Percentiles rank a stretch among this genome's conserved stretches.
Evolutionary conservation across 2,329 filamentous ascomycete genomes (phyloP).

Genomic region (Clarireedia homoeocarpa): DNA sequence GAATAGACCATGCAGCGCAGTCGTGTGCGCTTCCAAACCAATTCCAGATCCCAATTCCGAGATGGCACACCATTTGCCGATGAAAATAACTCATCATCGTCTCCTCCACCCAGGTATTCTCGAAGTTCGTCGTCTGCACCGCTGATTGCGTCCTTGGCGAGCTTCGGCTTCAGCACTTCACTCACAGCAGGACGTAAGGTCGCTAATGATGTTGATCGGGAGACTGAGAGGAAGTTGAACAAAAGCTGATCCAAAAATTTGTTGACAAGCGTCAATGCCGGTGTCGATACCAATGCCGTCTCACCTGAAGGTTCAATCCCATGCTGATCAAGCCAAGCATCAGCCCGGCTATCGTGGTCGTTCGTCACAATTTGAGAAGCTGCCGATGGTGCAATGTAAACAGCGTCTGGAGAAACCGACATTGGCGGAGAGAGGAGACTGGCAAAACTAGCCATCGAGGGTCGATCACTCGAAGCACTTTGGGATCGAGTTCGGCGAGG

Average conservation of each 20-base stretch:
- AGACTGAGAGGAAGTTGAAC: conserved; percentile 77
- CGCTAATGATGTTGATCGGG: conserved; percentile 69
- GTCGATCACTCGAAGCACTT: conserved; percentile 65
- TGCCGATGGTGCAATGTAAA: conserved; percentile 80
- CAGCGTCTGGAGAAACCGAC: conserved; percentile 65
- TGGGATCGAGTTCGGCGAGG: conserved; percentile 30
- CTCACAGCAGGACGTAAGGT: conserved; percentile 73
- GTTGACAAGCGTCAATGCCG: conserved; percentile 74
- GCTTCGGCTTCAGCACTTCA: conserved; percentile 80
- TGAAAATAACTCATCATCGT: conserved; percentile 62
- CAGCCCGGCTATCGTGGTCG: conserved; percentile 69
- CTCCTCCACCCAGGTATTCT: conserved; percentile 75
- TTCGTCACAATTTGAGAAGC: conserved; percentile 89
- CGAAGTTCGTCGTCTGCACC: conserved; percentile 80
- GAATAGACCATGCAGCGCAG: conserved; percentile 98
- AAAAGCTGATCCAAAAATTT: conserved; percentile 89
- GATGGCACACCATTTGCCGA: conserved; percentile 43
- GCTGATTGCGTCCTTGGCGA: conserved; percentile 76
- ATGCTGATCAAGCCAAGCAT: conserved; percentile 61
- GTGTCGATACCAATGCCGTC: conserved; percentile 62
- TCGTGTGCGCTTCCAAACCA: conserved; percentile 88
- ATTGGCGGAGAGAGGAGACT: conserved; percentile 59
- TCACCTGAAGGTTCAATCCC: conserved; percentile 58
- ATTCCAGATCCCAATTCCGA: conserved; percentile 77
- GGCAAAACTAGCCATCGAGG: conserved; percentile 49